phyloP scores from a whole-genome alignment of 1,139 yeast genomes.

The Lodderomyces orthopsilosis region DNA sequence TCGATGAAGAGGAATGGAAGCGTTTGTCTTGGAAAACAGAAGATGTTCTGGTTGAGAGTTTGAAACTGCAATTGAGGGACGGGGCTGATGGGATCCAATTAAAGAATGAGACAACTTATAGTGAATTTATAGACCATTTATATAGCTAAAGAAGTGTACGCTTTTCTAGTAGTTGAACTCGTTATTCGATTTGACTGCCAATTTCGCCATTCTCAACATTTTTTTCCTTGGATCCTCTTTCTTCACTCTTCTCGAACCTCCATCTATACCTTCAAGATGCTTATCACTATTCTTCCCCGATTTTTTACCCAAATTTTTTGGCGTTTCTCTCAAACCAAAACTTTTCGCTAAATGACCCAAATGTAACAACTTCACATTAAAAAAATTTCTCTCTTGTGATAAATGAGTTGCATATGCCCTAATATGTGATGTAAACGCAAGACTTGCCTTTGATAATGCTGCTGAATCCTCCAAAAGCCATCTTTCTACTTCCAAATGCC shows the following conservation, averaged over 20 bases:
- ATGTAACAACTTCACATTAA: slow-evolving; percentile 79
- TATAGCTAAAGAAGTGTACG: background rate
- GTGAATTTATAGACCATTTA: slow-evolving; percentile 5
- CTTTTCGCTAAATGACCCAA: slow-evolving; percentile 94
- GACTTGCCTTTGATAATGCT: slow-evolving; percentile 60
- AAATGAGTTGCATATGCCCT: slow-evolving; percentile 98
- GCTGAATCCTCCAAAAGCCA: slow-evolving; percentile 72
- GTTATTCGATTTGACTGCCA: slow-evolving; percentile 61
- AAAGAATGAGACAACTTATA: slow-evolving; percentile 8
- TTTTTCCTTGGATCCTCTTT: slow-evolving; percentile 65
- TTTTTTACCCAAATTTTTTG: slow-evolving; percentile 64
- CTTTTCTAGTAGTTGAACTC: slow-evolving; percentile 69
- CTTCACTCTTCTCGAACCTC: slow-evolving; percentile 20
- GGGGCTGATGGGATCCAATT: slow-evolving; percentile 29
- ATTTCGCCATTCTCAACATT: slow-evolving; percentile 75
- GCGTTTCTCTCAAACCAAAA: slow-evolving; percentile 92
- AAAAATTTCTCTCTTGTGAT: slow-evolving; percentile 69
- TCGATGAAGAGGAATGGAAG: slow-evolving; percentile 69
- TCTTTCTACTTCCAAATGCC: slow-evolving; percentile 89
- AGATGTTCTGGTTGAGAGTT: slow-evolving; percentile 30
- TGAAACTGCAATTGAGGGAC: slow-evolving; percentile 25
- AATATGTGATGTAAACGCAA: slow-evolving; percentile 83
- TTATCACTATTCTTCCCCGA: slow-evolving; percentile 13
- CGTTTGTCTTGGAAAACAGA: slow-evolving; percentile 48
- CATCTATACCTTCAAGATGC: slow-evolving; percentile 1